These are phyloP conservation scores for Orbilia ellipsospora DNA, from an alignment of 2,329 filamentous ascomycete genomes.

Conservation along the genomic window DNA sequence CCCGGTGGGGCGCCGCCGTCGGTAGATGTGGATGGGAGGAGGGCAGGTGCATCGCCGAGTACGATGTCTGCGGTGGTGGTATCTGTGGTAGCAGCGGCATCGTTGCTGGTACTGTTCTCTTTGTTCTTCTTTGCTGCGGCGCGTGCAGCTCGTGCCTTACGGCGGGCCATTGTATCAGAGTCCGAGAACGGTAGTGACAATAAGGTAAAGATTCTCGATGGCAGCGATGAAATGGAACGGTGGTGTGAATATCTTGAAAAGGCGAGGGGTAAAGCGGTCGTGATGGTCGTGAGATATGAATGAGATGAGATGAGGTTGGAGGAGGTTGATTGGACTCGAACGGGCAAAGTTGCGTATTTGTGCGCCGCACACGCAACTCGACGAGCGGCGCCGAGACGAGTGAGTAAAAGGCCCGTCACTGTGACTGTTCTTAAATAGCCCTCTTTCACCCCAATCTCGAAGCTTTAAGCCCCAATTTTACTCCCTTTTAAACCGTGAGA, in stretches of 20 bases:
- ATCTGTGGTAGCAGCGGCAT: not conserved
- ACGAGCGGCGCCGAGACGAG: conserved; percentile 19
- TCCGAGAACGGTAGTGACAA: not conserved
- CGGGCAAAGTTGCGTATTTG: not conserved
- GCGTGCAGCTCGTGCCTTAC: conserved; percentile 29
- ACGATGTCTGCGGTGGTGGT: not conserved
- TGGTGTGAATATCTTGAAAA: not conserved
- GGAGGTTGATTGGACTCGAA: conserved; percentile 1
- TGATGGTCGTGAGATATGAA: conserved; percentile 4
- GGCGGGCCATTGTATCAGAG: conserved; percentile 31
- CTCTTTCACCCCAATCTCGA: too few relatives aligned
- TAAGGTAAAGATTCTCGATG: conserved; percentile 6
- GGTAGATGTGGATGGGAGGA: not conserved
- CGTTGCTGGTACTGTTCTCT: not conserved
- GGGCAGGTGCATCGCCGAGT: not conserved
- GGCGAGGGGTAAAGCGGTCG: not conserved
- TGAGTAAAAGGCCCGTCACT: conserved; percentile 17
- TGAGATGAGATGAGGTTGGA: not conserved
- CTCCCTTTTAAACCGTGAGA: too few relatives aligned
- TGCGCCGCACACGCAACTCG: not conserved
- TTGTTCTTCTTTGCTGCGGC: not conserved
- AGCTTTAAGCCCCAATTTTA: too few relatives aligned
- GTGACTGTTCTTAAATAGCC: conserved; percentile 12
- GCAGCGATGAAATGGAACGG: not conserved
- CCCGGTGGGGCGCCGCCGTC: conserved; percentile 24